Evolutionary conservation across 495 filamentous ascomycete genomes (phyloP).

Genomic region (Aspergillus diversus): DNA sequence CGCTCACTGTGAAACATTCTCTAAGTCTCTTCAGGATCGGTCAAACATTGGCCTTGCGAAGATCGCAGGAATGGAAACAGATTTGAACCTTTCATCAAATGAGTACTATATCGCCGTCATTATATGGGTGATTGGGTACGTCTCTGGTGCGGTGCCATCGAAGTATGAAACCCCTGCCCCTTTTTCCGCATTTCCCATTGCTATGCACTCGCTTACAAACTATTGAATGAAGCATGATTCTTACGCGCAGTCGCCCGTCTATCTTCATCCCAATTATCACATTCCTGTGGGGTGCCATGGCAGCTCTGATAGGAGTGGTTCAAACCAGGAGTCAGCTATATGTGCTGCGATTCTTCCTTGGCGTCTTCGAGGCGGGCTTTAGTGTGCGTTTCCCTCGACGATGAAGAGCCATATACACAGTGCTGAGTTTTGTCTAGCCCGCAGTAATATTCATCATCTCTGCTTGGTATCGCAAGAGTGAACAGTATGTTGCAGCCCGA

Average conservation of each 20-base stretch:
- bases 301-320: constrained; percentile 47
- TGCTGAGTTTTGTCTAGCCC: background rate
- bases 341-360: constrained; percentile 38
- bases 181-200: constrained; percentile 14
- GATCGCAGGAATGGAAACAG: constrained; percentile 45
- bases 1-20: background rate
- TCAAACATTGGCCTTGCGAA: constrained; percentile 54
- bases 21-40: constrained; percentile 32
- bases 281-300: constrained; percentile 43
- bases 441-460: constrained; percentile 48
- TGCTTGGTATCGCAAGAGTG: constrained; percentile 55
- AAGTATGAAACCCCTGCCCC: constrained; percentile 22
- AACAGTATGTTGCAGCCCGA: constrained; percentile 29
- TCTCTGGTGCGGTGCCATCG: background rate
- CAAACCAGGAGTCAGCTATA: constrained; percentile 47
- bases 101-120: constrained; percentile 41
- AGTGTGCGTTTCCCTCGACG: constrained; percentile 41
- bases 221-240: constrained; percentile 37
- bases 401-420: constrained; percentile 9
- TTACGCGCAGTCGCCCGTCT: constrained; percentile 43
- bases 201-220: constrained; percentile 1
- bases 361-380: constrained; percentile 39
- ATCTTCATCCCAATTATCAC: constrained; percentile 51
- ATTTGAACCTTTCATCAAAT: constrained; percentile 39
- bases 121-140: constrained; percentile 43